Evolutionary conservation across 177 flowering plant species (phyloP).

Genomic region (Vitis hybrid): DNA sequence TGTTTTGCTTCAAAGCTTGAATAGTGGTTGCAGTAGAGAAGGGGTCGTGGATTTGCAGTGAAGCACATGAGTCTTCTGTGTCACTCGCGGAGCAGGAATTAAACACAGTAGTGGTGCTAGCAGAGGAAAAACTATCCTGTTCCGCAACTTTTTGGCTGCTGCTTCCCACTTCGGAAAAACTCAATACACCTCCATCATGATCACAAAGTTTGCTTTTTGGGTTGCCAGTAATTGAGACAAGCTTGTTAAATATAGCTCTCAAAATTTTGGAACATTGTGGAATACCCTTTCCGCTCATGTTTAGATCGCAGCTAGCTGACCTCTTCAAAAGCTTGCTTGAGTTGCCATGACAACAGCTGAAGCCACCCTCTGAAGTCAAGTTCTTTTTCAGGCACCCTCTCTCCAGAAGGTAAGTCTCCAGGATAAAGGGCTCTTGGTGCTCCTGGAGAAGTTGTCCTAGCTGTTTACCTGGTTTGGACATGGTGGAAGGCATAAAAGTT

Average conservation of each 20-base stretch:
- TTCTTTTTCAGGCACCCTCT: constrained; percentile 39
- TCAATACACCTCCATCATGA: constrained; percentile 3
- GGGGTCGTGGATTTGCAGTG: constrained; percentile 3
- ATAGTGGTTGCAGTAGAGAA: constrained; percentile 2
- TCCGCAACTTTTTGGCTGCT: constrained; percentile 21
- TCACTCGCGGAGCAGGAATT: constrained; percentile 36
- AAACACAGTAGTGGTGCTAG: constrained; percentile 28
- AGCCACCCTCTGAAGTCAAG: constrained; percentile 14
- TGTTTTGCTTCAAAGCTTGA: constrained; percentile 7
- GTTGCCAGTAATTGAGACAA: constrained; percentile 14
- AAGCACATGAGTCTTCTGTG: constrained; percentile 20
- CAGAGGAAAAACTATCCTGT: constrained; percentile 35
- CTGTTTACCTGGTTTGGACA: constrained; percentile 23
- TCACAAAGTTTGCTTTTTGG: constrained; percentile 7
- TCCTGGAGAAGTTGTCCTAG: constrained; percentile 62
- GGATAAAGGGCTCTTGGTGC: constrained; percentile 71
- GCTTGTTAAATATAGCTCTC: constrained; percentile 31
- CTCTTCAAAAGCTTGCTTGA: constrained; percentile 19
- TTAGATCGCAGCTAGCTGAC: constrained; percentile 4
- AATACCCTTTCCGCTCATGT: constrained; percentile 20
- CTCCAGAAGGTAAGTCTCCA: constrained; percentile 54
- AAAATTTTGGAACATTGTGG: constrained; percentile 29
- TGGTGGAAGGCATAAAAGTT: constrained; percentile 33
- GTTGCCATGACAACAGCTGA: constrained; percentile 14
- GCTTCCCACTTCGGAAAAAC: constrained; percentile 5